phyloP scores from a whole-genome alignment of 805 yeast genomes.

The Kluyveromyces aestuarii region DNA sequence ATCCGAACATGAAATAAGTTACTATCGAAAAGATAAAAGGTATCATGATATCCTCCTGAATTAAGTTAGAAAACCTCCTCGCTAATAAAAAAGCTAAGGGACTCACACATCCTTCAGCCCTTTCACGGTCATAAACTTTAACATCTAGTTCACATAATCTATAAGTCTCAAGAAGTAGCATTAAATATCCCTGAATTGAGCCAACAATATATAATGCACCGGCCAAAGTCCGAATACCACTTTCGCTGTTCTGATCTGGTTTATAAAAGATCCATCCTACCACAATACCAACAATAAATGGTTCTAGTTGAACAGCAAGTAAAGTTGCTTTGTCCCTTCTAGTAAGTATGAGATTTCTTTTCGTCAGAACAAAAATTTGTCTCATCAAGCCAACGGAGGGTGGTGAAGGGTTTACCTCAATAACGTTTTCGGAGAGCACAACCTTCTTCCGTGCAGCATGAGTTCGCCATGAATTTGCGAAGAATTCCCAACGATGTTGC shows the following conservation, averaged over 20 bases:
- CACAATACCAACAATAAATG: conserved; percentile 46
- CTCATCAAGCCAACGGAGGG: conserved; percentile 33
- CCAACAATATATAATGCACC: conserved; percentile 45
- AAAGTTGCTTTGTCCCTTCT: conserved; percentile 44
- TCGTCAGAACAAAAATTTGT: conserved; percentile 36
- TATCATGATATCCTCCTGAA: conserved; percentile 61
- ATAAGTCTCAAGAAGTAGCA: conserved; percentile 49
- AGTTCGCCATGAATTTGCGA: conserved; percentile 33
- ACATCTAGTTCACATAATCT: conserved; percentile 48
- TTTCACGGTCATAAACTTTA: conserved; percentile 53
- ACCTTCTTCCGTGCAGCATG: conserved; percentile 2
- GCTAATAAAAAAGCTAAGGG: conserved; percentile 58
- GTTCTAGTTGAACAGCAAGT: conserved; percentile 35
- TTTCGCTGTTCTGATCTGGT: conserved; percentile 33
- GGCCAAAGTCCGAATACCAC: conserved; percentile 55
- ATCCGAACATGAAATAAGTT: conserved; percentile 72
- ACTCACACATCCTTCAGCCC: conserved; percentile 59
- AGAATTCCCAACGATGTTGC: conserved; percentile 23
- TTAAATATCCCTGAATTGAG: conserved; percentile 47
- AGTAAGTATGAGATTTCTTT: conserved; percentile 39
- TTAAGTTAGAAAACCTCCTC: conserved; percentile 54
- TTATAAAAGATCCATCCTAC: conserved; percentile 71
- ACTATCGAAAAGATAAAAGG: conserved; percentile 50
- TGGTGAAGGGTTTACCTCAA: conserved; percentile 17
- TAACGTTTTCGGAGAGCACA: conserved; percentile 2